These are phyloP conservation scores for Aspergillus haitiensis DNA, from an alignment of 495 filamentous ascomycete species.

Conservation along the genomic window DNA sequence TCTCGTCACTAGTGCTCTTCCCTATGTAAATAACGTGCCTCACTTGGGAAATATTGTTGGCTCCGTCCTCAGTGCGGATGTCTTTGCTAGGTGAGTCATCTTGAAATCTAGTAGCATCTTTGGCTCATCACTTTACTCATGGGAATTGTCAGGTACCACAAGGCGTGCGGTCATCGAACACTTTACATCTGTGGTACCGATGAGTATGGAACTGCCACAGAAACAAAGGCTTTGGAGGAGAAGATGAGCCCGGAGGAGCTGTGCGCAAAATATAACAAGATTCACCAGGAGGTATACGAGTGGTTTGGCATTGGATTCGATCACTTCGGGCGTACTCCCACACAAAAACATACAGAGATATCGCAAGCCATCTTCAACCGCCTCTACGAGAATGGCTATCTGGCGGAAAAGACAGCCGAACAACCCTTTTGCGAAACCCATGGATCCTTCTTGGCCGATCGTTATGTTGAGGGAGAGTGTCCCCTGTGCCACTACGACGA, in stretches of 20 bases:
- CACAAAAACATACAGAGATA: constrained; percentile 78
- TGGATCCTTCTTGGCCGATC: constrained; percentile 83
- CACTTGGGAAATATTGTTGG: constrained; percentile 94
- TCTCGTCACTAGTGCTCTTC: constrained; percentile 61
- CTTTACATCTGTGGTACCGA: constrained; percentile 61
- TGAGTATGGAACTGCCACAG: constrained; percentile 81
- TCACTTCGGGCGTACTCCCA: constrained; percentile 81
- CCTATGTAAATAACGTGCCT: constrained; percentile 96
- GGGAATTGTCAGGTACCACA: constrained; percentile 60
- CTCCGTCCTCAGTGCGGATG: constrained; percentile 80
- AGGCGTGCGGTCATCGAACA: constrained; percentile 64
- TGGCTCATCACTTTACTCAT: not conserved
- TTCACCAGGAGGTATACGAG: constrained; percentile 82
- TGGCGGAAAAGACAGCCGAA: constrained; percentile 71
- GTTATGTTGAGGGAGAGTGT: constrained; percentile 90
- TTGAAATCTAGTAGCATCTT: constrained; percentile 3
- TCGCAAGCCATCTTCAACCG: constrained; percentile 81
- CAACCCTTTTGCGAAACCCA: constrained; percentile 90
- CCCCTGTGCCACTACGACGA: constrained; percentile 76
- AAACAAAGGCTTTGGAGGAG: constrained; percentile 72
- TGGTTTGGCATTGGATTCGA: constrained; percentile 89
- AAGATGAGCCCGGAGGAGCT: constrained; percentile 68
- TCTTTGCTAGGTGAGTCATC: constrained; percentile 61
- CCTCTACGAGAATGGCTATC: constrained; percentile 75
- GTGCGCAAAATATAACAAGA: constrained; percentile 81